Conservation (phyloP, 148 eudicot genomes). For the Camellia sinensis region DNA sequence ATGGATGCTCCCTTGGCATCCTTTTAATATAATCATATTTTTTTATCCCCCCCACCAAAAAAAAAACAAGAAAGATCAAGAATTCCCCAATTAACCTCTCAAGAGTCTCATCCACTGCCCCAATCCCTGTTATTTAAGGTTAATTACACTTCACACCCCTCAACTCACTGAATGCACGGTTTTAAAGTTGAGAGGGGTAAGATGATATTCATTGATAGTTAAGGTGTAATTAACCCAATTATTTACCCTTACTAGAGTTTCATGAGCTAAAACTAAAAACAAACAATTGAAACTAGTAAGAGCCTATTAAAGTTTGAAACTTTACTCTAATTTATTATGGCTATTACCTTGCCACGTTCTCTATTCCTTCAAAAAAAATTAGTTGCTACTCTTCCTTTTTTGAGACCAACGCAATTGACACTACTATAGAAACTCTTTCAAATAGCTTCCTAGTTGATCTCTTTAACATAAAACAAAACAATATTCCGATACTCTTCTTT, state of each 20-base stretch:
- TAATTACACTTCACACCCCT: no score
- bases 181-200: no score
- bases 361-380: not conserved
- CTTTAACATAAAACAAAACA: not conserved
- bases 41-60: no score
- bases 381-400: not conserved
- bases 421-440: not conserved
- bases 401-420: conserved; percentile 1
- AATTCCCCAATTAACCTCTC: no score
- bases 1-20: no score
- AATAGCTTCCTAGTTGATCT: not conserved
- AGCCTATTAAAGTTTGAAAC: not conserved
- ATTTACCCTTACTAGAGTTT: not conserved
- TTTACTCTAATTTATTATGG: not conserved
- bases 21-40: no score
- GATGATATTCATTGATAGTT: no score
- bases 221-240: not conserved
- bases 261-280: not conserved
- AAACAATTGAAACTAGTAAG: no score
- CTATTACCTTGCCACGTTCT: not conserved
- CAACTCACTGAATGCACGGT: no score
- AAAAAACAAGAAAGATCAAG: no score
- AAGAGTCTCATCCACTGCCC: no score
- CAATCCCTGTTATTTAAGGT: no score
- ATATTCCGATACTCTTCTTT: not conserved